Evolutionary conservation across 1,284 basidiomycete genomes (phyloP).

Genomic region (Coriolopsis trogii): DNA sequence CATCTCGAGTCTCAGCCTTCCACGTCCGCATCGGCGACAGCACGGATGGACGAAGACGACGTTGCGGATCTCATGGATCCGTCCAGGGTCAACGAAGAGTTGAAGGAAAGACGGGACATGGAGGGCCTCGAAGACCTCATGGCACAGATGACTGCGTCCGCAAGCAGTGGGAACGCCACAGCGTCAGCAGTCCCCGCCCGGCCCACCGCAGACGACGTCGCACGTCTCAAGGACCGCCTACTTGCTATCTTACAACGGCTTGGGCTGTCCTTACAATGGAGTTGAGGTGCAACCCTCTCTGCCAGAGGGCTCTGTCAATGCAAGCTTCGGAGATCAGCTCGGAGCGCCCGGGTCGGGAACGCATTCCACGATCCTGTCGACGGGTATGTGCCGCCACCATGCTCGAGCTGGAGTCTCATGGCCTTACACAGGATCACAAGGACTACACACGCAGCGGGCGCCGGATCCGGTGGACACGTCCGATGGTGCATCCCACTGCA

Average conservation of each 20-base stretch:
- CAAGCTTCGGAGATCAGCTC: no score
- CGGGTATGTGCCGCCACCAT: no score
- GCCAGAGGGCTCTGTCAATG: background rate
- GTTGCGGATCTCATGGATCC: constrained; percentile 23
- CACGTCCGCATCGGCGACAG: no score
- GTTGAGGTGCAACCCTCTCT: constrained; percentile 19
- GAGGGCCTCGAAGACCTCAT: constrained; percentile 62
- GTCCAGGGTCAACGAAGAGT: constrained; percentile 39
- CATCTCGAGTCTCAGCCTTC: constrained; percentile 50
- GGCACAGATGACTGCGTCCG: constrained; percentile 42
- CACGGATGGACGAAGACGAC: constrained; percentile 29
- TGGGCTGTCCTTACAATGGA: constrained; percentile 29
- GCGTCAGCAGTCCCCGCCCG: constrained; percentile 29
- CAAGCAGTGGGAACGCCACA: constrained; percentile 1
- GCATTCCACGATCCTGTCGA: no score
- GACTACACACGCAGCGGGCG: no score
- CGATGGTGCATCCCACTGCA: no score
- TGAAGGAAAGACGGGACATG: constrained; percentile 49
- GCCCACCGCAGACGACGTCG: constrained; percentile 49
- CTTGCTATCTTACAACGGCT: constrained; percentile 38
- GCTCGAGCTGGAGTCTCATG: no score
- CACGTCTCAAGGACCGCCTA: constrained; percentile 43
- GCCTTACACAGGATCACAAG: no score
- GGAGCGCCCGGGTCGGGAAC: no score
- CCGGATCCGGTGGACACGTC: no score